Evolutionary conservation across 2,329 filamentous ascomycete species (phyloP), one percentile per base, ranked within the genome.

Genomic region (Sphaerulina musiva): DNA sequence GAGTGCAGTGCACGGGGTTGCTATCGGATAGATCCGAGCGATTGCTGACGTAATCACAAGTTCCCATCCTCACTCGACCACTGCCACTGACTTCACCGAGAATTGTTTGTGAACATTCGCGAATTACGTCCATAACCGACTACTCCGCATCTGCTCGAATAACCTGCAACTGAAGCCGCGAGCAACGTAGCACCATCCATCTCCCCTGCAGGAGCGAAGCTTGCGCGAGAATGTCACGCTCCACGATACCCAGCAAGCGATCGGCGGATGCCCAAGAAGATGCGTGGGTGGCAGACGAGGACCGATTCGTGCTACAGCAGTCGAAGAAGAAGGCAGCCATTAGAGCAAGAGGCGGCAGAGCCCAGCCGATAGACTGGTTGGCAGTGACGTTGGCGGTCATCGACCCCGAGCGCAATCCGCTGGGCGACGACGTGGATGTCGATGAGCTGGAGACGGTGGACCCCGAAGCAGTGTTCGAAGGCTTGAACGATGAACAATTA

Each of bases 291-390:
- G 88, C 92, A 49, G 88, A 95, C 64, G 93, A 98, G 71, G 93
- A 98, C 74, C 85, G 86, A 60, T 98, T 98, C 67, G 93, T 97
- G 53, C 76, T 98, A 66, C 91, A 90, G 72, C 93, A 98, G 73
- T 87, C 92, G 45, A 98, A 97, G 78, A 97, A 95, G 77, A 97
- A 96, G 76, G 92, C 93, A 41, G 88, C 91, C 61, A 95, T 98
- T 63, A 86, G 93, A 40, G 90, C 97, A 44, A 88, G 90, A 63
- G 91, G 95, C 71, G 87, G 87, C 9, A 83, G 95, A 62, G 91
- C 92, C 53, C 91, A 89, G 68, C 87, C 92, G 8, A 92, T 97
- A 66, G 93, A 98, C 74, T 91, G 88, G 78, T 80, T 98, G 44
- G 89, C 91, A 1, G 93, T 97, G 66, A 95, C 88, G 57, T 75